A percentile compares a stretch with the other conserved stretches of the same genome.
phyloP scores from a whole-genome alignment of 108 stramenopile species.

The Parietichytrium sp. region DNA sequence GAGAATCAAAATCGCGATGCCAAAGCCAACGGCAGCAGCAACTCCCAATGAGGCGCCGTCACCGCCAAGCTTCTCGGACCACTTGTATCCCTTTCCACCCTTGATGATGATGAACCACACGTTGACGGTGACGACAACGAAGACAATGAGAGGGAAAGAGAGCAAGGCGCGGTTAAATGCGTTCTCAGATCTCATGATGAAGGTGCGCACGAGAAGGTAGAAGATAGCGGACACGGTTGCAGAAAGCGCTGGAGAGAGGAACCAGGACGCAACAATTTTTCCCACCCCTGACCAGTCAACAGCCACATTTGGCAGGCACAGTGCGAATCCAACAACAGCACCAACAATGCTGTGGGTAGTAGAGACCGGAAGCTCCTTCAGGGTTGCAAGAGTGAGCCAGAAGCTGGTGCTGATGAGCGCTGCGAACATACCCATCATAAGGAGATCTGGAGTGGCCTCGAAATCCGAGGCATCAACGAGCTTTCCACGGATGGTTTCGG shows the following conservation, averaged over 20 bases:
- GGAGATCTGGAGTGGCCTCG: constrained; percentile 46
- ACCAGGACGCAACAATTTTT: constrained; percentile 63
- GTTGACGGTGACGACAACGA: constrained; percentile 54
- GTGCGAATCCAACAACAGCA: constrained; percentile 64
- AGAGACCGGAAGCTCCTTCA: constrained; percentile 66
- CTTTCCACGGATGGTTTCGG: constrained; percentile 63
- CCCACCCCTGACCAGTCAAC: constrained; percentile 53
- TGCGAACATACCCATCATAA: constrained; percentile 60
- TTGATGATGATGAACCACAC: constrained; percentile 58
- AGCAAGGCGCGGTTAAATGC: constrained; percentile 55
- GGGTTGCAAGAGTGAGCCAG: constrained; percentile 64
- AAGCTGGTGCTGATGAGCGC: constrained; percentile 63
- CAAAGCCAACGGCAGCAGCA: background rate
- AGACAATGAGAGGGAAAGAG: constrained; percentile 60
- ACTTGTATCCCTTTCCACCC: constrained; percentile 10
- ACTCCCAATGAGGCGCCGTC: too few relatives aligned
- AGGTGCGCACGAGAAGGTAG: constrained; percentile 44
- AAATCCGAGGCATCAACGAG: constrained; percentile 60
- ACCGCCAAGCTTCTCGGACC: background rate
- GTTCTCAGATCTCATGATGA: constrained; percentile 21
- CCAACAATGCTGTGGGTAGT: constrained; percentile 70
- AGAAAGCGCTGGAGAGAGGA: constrained; percentile 62
- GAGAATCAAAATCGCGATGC: background rate
- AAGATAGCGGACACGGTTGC: constrained; percentile 50
- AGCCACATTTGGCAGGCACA: too few relatives aligned